These are phyloP conservation scores for Speleostelium caveatum DNA, from an alignment of 78 protist species.

Conservation along the genomic window DNA sequence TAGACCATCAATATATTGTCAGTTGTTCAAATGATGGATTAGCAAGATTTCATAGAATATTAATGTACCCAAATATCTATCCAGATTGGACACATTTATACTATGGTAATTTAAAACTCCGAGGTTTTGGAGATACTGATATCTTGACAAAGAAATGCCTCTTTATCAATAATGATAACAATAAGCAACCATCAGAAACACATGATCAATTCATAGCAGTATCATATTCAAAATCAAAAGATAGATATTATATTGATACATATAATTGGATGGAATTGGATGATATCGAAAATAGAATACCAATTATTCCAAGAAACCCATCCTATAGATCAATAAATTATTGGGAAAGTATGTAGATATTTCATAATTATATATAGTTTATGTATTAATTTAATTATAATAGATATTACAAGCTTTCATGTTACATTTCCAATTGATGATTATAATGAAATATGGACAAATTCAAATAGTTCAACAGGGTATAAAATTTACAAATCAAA, in stretches of 20 bases:
- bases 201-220: constrained; percentile 18
- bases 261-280: constrained; percentile 11
- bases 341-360: not conserved
- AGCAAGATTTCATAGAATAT: constrained; percentile 64
- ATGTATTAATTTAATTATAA: not conserved
- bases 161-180: constrained; percentile 4
- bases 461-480: not conserved
- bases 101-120: constrained; percentile 52
- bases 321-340: not conserved
- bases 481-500: not conserved
- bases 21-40: constrained; percentile 35
- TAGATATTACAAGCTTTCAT: constrained; percentile 4
- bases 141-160: constrained; percentile 3
- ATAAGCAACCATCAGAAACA: no score
- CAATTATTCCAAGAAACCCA: not conserved
- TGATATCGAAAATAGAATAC: constrained; percentile 39
- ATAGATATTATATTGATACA: constrained; percentile 2
- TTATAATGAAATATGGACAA: constrained; percentile 60
- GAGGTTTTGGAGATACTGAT: constrained; percentile 15
- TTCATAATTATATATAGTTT: not conserved
- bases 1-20: constrained; percentile 31
- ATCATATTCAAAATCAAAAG: not conserved
- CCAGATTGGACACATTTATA: constrained; percentile 78
- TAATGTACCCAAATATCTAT: constrained; percentile 76
- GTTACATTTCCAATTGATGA: constrained; percentile 52